Evolutionary conservation across 805 yeast genomes (phyloP).

Genomic region (Jamesozyma rosinii): DNA sequence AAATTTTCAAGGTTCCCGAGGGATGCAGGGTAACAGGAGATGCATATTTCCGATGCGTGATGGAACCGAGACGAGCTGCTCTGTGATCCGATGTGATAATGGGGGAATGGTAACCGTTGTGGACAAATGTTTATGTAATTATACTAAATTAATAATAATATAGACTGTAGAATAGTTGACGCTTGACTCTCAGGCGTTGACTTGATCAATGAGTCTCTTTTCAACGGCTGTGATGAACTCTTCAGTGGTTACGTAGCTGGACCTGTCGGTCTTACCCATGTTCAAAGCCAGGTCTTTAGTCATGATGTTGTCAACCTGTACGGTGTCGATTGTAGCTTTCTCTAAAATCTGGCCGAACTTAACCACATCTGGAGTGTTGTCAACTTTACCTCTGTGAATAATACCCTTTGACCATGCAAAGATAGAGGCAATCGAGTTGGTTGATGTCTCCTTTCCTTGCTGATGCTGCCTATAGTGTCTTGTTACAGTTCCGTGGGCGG

Average conservation of each 20-base stretch:
- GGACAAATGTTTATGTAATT: too few relatives aligned
- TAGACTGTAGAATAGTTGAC: too few relatives aligned
- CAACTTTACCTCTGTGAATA: conserved; percentile 84
- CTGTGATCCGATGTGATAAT: too few relatives aligned
- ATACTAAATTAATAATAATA: too few relatives aligned
- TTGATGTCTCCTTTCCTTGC: conserved; percentile 93
- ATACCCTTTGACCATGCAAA: conserved; percentile 96
- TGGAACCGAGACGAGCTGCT: neutral
- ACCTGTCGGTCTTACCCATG: conserved; percentile 75
- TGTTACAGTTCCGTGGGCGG: conserved; percentile 98
- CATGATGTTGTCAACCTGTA: conserved; percentile 76
- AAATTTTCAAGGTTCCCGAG: neutral
- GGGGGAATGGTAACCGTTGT: too few relatives aligned
- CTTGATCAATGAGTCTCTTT: conserved; percentile 40
- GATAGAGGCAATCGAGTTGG: conserved; percentile 94
- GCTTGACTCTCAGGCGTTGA: conserved; percentile 1
- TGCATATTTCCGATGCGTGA: too few relatives aligned
- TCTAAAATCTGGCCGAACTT: conserved; percentile 73
- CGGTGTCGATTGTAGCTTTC: conserved; percentile 79
- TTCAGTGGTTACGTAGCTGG: conserved; percentile 78
- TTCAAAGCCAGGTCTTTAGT: conserved; percentile 93
- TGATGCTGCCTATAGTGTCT: conserved; percentile 95
- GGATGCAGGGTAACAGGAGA: neutral
- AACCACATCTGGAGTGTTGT: conserved; percentile 75
- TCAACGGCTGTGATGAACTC: conserved; percentile 83